These are phyloP conservation scores for Penicillium sp. DNA, from an alignment of 2,329 filamentous ascomycete species.

Conservation along the genomic window DNA sequence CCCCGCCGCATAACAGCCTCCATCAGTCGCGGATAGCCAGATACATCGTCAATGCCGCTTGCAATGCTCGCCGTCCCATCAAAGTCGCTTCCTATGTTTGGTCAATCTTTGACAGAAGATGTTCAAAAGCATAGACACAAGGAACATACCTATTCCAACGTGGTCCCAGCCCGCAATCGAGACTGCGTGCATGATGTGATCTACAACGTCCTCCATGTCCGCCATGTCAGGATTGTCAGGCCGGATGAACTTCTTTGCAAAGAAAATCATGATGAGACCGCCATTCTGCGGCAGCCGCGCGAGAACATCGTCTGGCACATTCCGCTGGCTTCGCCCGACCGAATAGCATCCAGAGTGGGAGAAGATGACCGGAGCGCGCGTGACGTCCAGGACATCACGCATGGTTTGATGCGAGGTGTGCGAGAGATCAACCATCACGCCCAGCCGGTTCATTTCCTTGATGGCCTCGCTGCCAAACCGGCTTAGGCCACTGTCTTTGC, in stretches of 20 bases:
- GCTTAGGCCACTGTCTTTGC: slow-evolving; percentile 16
- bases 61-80: not conserved
- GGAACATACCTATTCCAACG: slow-evolving; percentile 28
- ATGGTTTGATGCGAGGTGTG: slow-evolving; percentile 23
- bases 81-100: too few relatives aligned
- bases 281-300: slow-evolving; percentile 31
- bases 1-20: not conserved
- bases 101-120: too few relatives aligned
- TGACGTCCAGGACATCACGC: slow-evolving; percentile 19
- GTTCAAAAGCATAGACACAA: too few relatives aligned
- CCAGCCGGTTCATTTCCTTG: slow-evolving; percentile 27
- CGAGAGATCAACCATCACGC: slow-evolving; percentile 26
- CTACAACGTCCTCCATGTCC: slow-evolving; percentile 33
- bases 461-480: slow-evolving; percentile 21
- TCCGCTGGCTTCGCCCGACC: slow-evolving; percentile 30
- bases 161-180: slow-evolving; percentile 29
- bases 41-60: not conserved
- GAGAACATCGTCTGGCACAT: slow-evolving; percentile 42
- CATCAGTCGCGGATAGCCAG: not conserved
- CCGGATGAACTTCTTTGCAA: slow-evolving; percentile 17
- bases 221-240: slow-evolving; percentile 22
- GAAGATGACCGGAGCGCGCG: slow-evolving; percentile 24
- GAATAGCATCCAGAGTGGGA: slow-evolving; percentile 21
- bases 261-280: slow-evolving; percentile 40
- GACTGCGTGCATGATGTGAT: slow-evolving; percentile 35